phyloP scores from a whole-genome alignment of 345 rosid species.

The Angophora floribunda region DNA sequence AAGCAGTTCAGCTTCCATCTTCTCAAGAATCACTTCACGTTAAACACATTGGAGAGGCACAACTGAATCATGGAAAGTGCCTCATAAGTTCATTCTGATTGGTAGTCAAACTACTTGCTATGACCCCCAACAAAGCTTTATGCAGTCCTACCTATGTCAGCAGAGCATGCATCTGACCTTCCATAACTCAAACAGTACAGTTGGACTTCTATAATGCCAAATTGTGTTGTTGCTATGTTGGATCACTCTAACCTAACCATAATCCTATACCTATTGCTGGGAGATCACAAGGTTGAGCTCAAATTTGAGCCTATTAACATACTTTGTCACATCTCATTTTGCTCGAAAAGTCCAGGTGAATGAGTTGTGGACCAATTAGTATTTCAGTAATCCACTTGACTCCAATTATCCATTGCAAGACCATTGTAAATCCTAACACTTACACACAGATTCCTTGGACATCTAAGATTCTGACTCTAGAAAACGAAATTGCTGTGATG shows the following conservation, averaged over 20 bases:
- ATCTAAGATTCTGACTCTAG: not conserved
- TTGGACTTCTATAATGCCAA: not conserved
- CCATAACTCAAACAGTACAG: not conserved
- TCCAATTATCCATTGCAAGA: not conserved
- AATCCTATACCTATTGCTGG: not conserved
- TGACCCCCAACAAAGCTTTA: not conserved
- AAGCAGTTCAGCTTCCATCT: not conserved
- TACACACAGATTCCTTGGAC: too few species aligned
- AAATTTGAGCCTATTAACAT: not conserved
- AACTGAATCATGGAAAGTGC: not conserved
- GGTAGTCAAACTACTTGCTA: not conserved
- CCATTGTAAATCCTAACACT: not conserved
- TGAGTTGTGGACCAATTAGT: not conserved
- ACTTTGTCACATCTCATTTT: not conserved
- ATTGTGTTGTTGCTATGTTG: not conserved
- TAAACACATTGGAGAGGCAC: not conserved
- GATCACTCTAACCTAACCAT: not conserved
- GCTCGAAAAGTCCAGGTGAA: not conserved
- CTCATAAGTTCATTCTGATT: not conserved
- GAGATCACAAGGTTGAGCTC: not conserved
- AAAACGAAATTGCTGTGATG: not conserved
- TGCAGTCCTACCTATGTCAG: not conserved
- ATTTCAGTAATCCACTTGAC: not conserved
- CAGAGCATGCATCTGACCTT: not conserved
- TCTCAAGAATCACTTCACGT: not conserved